A percentile compares a stretch with the other conserved stretches of the same genome.
Evolutionary conservation across 1,139 yeast genomes (phyloP).

Genomic region (Geotrichum histeridarum): DNA sequence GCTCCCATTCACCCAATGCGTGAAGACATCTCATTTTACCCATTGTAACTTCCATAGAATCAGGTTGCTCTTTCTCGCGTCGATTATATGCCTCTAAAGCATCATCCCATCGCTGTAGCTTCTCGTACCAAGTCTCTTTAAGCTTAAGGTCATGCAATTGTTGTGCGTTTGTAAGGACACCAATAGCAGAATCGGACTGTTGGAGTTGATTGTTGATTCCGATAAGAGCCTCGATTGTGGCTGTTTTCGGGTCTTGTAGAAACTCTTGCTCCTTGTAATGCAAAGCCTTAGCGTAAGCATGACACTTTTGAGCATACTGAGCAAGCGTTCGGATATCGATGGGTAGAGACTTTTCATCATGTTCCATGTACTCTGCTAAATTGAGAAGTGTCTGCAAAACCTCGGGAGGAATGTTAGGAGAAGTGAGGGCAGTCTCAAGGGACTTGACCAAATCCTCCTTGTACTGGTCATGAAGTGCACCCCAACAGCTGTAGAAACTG

Average conservation of each 20-base stretch:
- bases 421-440: conserved; percentile 77
- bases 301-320: conserved; percentile 89
- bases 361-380: conserved; percentile 95
- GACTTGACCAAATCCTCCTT: conserved; percentile 87
- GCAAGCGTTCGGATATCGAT: conserved; percentile 85
- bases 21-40: conserved; percentile 98
- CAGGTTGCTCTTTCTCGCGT: conserved; percentile 44
- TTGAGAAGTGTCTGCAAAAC: conserved; percentile 85
- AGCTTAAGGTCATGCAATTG: conserved; percentile 86
- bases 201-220: conserved; percentile 91
- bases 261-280: conserved; percentile 95
- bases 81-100: conserved; percentile 86
- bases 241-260: conserved; percentile 86
- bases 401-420: conserved; percentile 93
- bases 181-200: conserved; percentile 97
- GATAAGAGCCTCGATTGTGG: conserved; percentile 87
- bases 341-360: conserved; percentile 90
- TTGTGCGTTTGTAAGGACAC: conserved; percentile 92
- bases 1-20: conserved; percentile 98
- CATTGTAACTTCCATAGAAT: conserved; percentile 70
- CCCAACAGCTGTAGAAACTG: conserved; percentile 95
- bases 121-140: conserved; percentile 97
- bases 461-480: conserved; percentile 82
- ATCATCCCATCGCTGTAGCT: conserved; percentile 96
- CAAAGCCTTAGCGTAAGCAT: conserved; percentile 94